These are phyloP conservation scores for Samsoniella hepiali DNA, from an alignment of 2,329 filamentous ascomycete genomes.

Conservation along the genomic window DNA sequence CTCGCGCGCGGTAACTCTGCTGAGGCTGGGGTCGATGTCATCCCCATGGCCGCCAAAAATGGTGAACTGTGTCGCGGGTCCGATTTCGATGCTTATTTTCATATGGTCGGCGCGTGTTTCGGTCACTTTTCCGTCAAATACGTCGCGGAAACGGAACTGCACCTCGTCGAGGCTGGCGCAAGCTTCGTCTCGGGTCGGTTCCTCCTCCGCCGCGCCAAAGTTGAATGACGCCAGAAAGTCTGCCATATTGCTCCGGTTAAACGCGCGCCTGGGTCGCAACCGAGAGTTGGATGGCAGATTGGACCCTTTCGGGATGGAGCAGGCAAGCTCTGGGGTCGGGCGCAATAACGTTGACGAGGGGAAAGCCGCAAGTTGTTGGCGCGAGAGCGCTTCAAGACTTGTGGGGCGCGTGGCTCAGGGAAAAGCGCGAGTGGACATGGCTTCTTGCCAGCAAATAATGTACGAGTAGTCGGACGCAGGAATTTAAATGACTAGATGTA, in stretches of 20 bases:
- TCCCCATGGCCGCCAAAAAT: constrained; percentile 17
- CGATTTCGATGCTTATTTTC: constrained; percentile 45
- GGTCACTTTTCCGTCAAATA: constrained; percentile 42
- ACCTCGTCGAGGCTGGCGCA: constrained; percentile 44
- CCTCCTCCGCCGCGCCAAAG: constrained; percentile 26
- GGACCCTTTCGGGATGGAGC: neutral
- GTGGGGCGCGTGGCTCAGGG: neutral
- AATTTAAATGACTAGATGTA: neutral
- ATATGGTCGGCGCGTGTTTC: constrained; percentile 50
- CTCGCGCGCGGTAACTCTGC: constrained; percentile 44
- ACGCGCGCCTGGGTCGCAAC: neutral
- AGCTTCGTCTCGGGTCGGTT: constrained; percentile 24
- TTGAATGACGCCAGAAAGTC: constrained; percentile 40
- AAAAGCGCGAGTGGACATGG: neutral
- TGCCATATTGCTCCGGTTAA: constrained; percentile 27
- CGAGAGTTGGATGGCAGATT: neutral
- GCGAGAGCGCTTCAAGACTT: neutral
- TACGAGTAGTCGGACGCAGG: neutral
- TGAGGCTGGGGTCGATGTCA: constrained; percentile 26
- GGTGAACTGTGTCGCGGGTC: constrained; percentile 42
- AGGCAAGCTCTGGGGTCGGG: neutral
- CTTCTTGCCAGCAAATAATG: neutral
- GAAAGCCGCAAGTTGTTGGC: neutral
- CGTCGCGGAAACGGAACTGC: constrained; percentile 40
- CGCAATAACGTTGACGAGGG: constrained; percentile 6